Evolutionary conservation across 176 grass and related monocot species (phyloP).

Genomic region (bread wheat (Triticum aestivum)): DNA sequence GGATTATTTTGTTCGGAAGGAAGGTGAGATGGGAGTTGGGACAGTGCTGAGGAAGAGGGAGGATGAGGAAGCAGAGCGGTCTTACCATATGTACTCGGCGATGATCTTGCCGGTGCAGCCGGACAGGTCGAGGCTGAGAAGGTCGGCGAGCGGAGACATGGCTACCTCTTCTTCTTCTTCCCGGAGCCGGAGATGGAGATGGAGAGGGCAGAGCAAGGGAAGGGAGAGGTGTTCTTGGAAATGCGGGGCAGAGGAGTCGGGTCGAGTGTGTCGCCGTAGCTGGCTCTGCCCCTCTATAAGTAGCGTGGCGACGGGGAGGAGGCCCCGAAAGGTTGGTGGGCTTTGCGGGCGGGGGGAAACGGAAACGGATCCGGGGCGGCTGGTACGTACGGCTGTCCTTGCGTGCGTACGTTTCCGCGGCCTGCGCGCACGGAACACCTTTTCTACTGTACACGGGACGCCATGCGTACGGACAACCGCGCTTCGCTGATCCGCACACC

Average conservation of each 20-base stretch:
- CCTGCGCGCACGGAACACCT: not conserved
- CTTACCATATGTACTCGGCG: slow-evolving; percentile 80
- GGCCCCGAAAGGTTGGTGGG: not conserved
- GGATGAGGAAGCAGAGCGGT: not conserved
- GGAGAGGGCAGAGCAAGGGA: not conserved
- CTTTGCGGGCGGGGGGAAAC: not conserved
- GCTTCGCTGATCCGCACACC: no score
- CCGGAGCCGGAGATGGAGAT: no score
- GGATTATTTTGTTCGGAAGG: no score
- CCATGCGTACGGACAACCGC: no score
- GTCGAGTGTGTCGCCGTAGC: not conserved
- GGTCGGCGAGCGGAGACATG: slow-evolving; percentile 45
- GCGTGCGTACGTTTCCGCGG: not conserved
- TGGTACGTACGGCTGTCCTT: not conserved
- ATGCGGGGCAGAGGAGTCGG: not conserved
- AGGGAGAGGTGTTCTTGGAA: not conserved
- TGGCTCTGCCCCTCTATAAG: not conserved
- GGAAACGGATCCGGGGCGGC: not conserved
- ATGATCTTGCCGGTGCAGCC: slow-evolving; percentile 64
- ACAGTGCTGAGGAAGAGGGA: not conserved
- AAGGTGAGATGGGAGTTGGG: not conserved
- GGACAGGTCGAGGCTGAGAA: slow-evolving; percentile 62
- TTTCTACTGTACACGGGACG: not conserved
- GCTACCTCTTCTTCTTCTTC: not conserved
- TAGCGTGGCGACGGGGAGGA: not conserved